These are phyloP conservation scores for Penicillium turbatum DNA, from an alignment of 495 filamentous ascomycete species.

Conservation along the genomic window DNA sequence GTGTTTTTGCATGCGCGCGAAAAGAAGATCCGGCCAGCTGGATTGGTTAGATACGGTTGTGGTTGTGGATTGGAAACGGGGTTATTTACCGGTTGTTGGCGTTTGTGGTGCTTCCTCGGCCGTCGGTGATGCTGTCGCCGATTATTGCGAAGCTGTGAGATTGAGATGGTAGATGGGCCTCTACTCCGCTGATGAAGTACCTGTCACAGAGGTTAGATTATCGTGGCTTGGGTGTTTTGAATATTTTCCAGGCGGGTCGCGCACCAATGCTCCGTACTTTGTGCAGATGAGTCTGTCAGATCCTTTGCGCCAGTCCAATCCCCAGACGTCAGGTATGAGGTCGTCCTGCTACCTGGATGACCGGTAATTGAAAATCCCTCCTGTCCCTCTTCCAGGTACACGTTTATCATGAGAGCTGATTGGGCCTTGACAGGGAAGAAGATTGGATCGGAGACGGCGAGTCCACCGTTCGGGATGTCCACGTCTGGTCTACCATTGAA, in stretches of 20 bases:
- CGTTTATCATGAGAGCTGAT: constrained; percentile 51
- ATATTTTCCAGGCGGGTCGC: neutral
- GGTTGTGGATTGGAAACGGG: neutral
- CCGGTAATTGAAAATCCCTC: constrained; percentile 53
- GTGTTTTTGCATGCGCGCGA: constrained; percentile 50
- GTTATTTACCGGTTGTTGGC: constrained; percentile 55
- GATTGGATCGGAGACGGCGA: constrained; percentile 62
- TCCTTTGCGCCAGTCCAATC: constrained; percentile 48
- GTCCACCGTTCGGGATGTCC: constrained; percentile 53
- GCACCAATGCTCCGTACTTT: constrained; percentile 30
- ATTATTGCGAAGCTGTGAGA: constrained; percentile 54
- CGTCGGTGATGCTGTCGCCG: constrained; percentile 74
- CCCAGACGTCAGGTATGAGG: constrained; percentile 52
- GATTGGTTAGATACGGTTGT: neutral
- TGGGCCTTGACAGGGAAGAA: constrained; percentile 47
- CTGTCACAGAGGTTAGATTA: constrained; percentile 22
- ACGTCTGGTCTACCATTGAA: constrained; percentile 46
- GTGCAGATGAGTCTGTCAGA: constrained; percentile 34
- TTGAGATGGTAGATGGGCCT: constrained; percentile 48
- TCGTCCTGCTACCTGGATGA: constrained; percentile 67
- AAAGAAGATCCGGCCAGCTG: constrained; percentile 64
- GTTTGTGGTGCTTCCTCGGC: constrained; percentile 59
- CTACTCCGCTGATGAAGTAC: constrained; percentile 59
- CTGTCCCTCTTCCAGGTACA: constrained; percentile 58
- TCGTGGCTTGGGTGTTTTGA: neutral